A percentile compares a stretch with the other conserved stretches of the same genome.
Conservation (phyloP, 441 rosid genomes). For the Sinapis alba region DNA sequence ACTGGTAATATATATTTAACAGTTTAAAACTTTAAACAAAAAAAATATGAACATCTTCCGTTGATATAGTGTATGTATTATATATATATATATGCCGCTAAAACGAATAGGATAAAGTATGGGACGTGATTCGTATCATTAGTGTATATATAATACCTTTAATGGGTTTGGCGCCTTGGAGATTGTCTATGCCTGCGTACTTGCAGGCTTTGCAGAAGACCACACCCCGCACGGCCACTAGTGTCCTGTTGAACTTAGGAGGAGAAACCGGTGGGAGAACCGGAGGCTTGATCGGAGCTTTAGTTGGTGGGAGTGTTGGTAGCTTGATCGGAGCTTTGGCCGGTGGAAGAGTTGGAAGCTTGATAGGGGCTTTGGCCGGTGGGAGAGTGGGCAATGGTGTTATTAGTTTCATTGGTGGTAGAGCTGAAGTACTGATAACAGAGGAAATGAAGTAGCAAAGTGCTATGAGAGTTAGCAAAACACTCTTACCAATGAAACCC, state of each 20-base stretch:
- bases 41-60: not conserved
- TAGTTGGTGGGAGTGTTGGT: constrained; percentile 22
- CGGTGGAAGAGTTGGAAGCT: constrained; percentile 26
- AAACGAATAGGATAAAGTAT: not conserved
- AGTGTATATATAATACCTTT: constrained; percentile 40
- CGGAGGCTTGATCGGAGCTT: constrained; percentile 36
- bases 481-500: constrained; percentile 31
- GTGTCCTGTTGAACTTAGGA: constrained; percentile 42
- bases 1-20: not conserved
- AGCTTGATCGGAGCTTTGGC: constrained; percentile 29
- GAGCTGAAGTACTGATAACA: constrained; percentile 13
- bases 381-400: constrained; percentile 10
- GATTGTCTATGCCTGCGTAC: constrained; percentile 55
- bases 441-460: constrained; percentile 37
- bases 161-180: constrained; percentile 60
- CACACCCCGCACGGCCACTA: constrained; percentile 65
- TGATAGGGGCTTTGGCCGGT: constrained; percentile 20
- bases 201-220: constrained; percentile 83
- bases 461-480: constrained; percentile 29
- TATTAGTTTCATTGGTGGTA: constrained; percentile 34
- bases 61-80: not conserved
- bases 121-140: not conserved
- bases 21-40: not conserved
- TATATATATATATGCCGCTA: not conserved
- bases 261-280: constrained; percentile 31